Conservation (phyloP, 495 filamentous ascomycete genomes). For the Neurospora sp. region DNA sequence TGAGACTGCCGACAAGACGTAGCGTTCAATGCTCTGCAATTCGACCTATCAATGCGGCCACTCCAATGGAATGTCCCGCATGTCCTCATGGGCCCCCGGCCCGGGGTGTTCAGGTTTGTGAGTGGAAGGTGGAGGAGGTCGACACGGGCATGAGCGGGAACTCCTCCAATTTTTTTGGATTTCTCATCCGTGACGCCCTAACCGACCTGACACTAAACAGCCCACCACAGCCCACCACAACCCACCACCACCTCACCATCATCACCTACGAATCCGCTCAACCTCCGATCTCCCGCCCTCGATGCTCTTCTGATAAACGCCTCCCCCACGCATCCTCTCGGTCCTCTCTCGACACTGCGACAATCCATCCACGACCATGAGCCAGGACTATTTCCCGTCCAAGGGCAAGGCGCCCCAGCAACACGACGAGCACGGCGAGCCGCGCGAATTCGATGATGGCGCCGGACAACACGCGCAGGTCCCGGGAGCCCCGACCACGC, state of each 20-base stretch:
- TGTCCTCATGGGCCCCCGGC: neutral
- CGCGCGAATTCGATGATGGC: constrained; percentile 13
- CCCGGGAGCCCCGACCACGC: constrained; percentile 26
- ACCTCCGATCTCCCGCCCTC: neutral
- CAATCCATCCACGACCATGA: constrained; percentile 45
- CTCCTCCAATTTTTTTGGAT: constrained; percentile 1
- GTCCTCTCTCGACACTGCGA: neutral
- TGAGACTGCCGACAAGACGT: neutral
- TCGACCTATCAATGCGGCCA: neutral
- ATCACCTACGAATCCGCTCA: neutral
- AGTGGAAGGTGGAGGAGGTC: neutral
- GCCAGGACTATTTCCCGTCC: constrained; percentile 54
- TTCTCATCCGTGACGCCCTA: neutral
- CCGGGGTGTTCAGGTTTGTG: neutral
- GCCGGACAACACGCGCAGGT: constrained; percentile 1
- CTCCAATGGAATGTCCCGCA: neutral
- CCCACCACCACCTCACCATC: neutral
- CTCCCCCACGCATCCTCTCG: neutral
- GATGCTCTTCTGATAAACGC: neutral
- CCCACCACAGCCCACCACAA: neutral
- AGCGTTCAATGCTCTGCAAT: neutral
- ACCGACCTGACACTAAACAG: neutral
- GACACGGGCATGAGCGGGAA: neutral
- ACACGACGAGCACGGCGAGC: constrained; percentile 10
- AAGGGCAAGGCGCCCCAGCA: constrained; percentile 27